A percentile compares a stretch with the other conserved stretches of the same genome.
Conservation (phyloP, 1,284 basidiomycete genomes). For the Sanghuangporus sanghuang region DNA sequence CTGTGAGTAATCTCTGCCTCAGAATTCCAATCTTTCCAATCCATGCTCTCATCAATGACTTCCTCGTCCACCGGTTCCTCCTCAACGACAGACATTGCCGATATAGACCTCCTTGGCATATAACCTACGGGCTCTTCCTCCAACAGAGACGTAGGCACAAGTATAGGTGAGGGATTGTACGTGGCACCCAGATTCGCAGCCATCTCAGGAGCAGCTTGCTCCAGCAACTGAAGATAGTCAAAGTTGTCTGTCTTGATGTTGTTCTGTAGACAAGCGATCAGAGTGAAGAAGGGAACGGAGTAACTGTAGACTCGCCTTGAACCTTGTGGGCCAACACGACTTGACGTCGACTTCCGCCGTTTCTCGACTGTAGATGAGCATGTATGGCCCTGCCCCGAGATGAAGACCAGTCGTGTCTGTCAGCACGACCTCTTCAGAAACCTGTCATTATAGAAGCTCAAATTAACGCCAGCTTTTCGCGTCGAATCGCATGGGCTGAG, state of each 20-base stretch:
- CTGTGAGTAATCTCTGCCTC: not conserved
- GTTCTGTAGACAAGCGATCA: not conserved
- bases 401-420: slow-evolving; percentile 64
- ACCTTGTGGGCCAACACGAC: slow-evolving; percentile 8
- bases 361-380: slow-evolving; percentile 63
- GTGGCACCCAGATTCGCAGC: slow-evolving; percentile 3
- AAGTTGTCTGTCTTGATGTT: slow-evolving; percentile 7
- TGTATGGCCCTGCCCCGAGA: slow-evolving; percentile 66
- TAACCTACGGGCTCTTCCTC: not conserved
- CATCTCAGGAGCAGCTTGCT: not conserved
- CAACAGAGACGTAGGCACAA: not conserved
- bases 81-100: slow-evolving; percentile 3
- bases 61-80: not conserved
- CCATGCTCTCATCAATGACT: not conserved
- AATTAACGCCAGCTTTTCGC: not conserved
- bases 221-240: not conserved
- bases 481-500: not conserved
- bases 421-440: slow-evolving; percentile 60
- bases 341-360: slow-evolving; percentile 11
- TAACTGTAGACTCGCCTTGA: not conserved
- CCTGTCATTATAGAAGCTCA: slow-evolving; percentile 34
- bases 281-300: not conserved
- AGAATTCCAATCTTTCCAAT: not conserved
- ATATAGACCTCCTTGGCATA: slow-evolving; percentile 4
- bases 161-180: not conserved